These are phyloP conservation scores for Brassica cretica DNA, from an alignment of 345 rosid species.

Conservation along the genomic window DNA sequence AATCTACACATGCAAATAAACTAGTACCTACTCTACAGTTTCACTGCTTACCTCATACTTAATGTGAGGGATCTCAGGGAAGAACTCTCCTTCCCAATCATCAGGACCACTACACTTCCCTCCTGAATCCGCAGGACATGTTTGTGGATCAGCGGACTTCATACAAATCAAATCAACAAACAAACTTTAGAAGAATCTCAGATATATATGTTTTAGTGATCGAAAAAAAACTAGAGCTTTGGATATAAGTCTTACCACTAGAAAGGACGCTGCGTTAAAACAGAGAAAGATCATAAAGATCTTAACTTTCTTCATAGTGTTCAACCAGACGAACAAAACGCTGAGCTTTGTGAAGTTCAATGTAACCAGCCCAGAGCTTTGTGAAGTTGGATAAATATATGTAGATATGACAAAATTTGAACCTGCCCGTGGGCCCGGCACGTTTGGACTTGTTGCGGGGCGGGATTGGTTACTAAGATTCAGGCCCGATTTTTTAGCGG, in stretches of 20 bases:
- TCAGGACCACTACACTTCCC: conserved; percentile 53
- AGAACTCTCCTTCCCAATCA: conserved; percentile 89
- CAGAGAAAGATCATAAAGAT: conserved; percentile 42
- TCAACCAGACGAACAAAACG: background rate
- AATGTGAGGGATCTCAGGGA: conserved; percentile 74
- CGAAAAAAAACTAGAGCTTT: background rate
- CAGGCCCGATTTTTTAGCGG: no score
- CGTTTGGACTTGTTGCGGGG: no score
- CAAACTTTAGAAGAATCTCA: background rate
- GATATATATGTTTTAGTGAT: background rate
- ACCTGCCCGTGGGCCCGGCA: no score
- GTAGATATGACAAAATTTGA: no score
- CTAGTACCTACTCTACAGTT: background rate
- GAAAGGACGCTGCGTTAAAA: conserved; percentile 31
- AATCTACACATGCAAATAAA: conserved; percentile 20
- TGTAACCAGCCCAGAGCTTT: no score
- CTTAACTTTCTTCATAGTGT: conserved; percentile 40
- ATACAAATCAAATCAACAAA: conserved; percentile 19
- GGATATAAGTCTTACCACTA: conserved; percentile 44
- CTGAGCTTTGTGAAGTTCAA: background rate
- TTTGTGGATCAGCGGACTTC: conserved; percentile 62
- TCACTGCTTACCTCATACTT: conserved; percentile 65
- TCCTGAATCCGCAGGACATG: conserved; percentile 74
- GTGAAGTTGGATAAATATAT: no score
- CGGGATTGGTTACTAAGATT: no score